These are phyloP conservation scores for Cercophora samala DNA, from an alignment of 495 filamentous ascomycete species.

Conservation along the genomic window DNA sequence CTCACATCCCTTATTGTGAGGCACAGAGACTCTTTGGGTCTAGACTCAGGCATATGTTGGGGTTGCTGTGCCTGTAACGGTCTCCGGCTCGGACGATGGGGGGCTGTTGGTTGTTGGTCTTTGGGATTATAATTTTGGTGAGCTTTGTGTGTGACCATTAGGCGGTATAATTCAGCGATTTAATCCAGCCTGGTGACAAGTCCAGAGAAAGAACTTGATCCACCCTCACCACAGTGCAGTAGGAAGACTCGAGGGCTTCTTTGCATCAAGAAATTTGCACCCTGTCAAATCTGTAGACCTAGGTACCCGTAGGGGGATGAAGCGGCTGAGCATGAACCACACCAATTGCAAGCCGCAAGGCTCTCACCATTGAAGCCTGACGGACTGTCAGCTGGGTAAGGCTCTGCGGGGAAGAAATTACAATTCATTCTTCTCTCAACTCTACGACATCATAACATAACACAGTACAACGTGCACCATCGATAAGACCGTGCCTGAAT, in stretches of 20 bases:
- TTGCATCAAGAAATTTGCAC: no score
- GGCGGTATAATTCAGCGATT: no score
- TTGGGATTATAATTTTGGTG: not conserved
- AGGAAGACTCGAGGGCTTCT: no score
- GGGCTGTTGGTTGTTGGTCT: not conserved
- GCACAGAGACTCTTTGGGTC: not conserved
- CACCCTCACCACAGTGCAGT: no score
- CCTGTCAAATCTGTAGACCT: no score
- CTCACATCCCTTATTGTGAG: not conserved
- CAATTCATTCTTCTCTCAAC: not conserved
- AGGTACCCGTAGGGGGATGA: not conserved
- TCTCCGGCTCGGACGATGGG: not conserved
- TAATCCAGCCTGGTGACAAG: no score
- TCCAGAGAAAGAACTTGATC: no score
- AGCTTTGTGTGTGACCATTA: not conserved
- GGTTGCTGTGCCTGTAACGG: not conserved
- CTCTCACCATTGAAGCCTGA: no score
- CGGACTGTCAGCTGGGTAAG: not conserved
- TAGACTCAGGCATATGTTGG: not conserved
- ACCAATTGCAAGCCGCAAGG: not conserved
- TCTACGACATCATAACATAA: not conserved
- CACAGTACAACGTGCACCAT: not conserved
- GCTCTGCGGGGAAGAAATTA: not conserved
- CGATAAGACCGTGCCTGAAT: not conserved
- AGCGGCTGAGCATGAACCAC: not conserved